Conservation (phyloP, 78 protist genomes). For the Abeoforma whisleri region DNA sequence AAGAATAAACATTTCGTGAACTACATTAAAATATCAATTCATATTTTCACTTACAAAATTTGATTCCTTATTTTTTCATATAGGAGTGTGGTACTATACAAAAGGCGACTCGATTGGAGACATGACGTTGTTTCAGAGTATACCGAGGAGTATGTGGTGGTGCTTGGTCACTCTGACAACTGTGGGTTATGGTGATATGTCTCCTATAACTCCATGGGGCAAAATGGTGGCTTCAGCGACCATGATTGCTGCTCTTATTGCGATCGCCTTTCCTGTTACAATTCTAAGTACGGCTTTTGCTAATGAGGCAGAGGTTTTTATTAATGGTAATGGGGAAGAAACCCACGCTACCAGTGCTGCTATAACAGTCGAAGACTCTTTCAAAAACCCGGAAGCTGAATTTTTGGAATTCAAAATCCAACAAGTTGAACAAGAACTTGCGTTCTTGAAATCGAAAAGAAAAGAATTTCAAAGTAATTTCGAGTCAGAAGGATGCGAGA, state of each 20-base stretch:
- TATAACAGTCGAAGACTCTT: no score
- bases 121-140: conserved; percentile 6
- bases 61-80: no score
- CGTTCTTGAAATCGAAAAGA: no score
- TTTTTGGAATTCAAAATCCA: no score
- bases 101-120: not conserved
- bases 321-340: not conserved
- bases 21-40: no score
- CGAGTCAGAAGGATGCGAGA: no score
- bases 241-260: conserved; percentile 38
- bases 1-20: no score
- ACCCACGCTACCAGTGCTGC: no score
- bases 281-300: not conserved
- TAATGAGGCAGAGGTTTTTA: not conserved
- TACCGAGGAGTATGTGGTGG: conserved; percentile 43
- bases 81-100: not conserved
- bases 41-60: no score
- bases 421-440: no score
- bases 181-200: conserved; percentile 43
- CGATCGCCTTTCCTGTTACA: conserved; percentile 41
- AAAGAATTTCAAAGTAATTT: no score
- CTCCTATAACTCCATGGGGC: conserved; percentile 34
- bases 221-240: conserved; percentile 37
- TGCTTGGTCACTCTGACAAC: conserved; percentile 49
- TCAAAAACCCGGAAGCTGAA: no score